Base-by-base conservation (phyloP, 2,329 filamentous ascomycete genomes). In the Camillea tinctor region DNA sequence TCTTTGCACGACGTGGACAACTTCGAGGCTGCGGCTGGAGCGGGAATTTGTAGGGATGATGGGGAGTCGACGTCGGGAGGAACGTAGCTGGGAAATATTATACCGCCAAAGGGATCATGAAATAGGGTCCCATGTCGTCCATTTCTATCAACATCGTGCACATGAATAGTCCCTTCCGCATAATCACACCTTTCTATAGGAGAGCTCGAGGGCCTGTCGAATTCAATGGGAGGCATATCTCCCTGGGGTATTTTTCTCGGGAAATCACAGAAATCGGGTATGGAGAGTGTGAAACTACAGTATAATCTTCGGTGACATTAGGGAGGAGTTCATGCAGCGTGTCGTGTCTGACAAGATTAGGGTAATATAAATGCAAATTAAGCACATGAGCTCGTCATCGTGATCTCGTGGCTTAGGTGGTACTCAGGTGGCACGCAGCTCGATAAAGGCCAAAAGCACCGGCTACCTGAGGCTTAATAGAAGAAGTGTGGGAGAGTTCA, bases 121-220 rank as follows among this genome's bases (percentile, higher is more conserved):
- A 69, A 40, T 8, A 70, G 19, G 8, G 64, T 58, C 1, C 62
- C 60, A 21, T 26, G 60, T 0, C 57, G 62, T 4, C 64, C 64
- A 22, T 64, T 61, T 52, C 44, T 51, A 2, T 58, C 53, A 11
- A 64, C 26, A 52, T 61, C 22, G 48, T 59, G 52, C 51, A 66
- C 13, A 54, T 56, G 58, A 9, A 71, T 53, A 15, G 51, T 57
- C 11, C 59, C 59, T 3, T 65, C 61, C 4, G 63, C 61, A 24
- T 63, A 57, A n/a, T 55, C 48, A 13, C 62, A 56, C 26, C 51
- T 13, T 13, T 64, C 51, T 52, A 71, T 69, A 13, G 70, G 64
- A 1, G 63, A 64, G 59, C 48, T 60, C 4, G 69, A 64, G 9
- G 70, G 69, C 61, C 70, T 71, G 56, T 69, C 67, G 40, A 72